Base-by-base conservation (phyloP, 345 rosid species). In the Luvunga scandens region DNA sequence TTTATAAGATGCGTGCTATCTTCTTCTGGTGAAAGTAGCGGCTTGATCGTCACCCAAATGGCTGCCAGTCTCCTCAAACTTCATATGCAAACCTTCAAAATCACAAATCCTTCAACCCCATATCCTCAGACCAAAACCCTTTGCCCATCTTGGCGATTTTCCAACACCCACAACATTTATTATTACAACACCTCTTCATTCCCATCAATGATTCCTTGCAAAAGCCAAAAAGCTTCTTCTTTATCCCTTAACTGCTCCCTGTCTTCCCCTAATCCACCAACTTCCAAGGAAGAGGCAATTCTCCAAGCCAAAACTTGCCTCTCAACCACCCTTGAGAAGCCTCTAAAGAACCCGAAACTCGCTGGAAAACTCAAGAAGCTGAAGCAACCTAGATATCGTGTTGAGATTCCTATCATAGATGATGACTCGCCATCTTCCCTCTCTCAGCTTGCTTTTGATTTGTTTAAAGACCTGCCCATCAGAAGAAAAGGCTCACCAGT, bases 221-320 rank as follows among this genome's bases (percentile, higher is more conserved):
- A 81, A 71, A 77, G 84, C 74, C 83, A 70, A 68, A 34, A 19
- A 7, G 25, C 59, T 75, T 69, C 77, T 71, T 31, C 81, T 50
- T 71, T 76, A 0, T 77, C 85, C 67, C 84, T 87, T 66, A 84
- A 50, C 57, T 78, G 89, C 50, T 81, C 86, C 48, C 74, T 84
- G 22, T 86, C 97, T 75, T 77, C 89, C 75, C 77, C 95, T 25
- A 65, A 78, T 68, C 90, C 95, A 70, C 93, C 95, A 9, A 56
- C 79, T 22, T 85, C 98, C 75, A 93, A 84, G 83, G 98, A 90
- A 85, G 97, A 93, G 82, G 95, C 98, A 76, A 85, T 93, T 65
- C 86, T 83, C 74, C 94, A 91, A 84, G 95, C 95, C 83, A 93
- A 88, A 72, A 91, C 88, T 79, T 93, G 93, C 81, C 91, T 94